Conservation (phyloP, 305 asterid genomes). For the Solanum hybrid region DNA sequence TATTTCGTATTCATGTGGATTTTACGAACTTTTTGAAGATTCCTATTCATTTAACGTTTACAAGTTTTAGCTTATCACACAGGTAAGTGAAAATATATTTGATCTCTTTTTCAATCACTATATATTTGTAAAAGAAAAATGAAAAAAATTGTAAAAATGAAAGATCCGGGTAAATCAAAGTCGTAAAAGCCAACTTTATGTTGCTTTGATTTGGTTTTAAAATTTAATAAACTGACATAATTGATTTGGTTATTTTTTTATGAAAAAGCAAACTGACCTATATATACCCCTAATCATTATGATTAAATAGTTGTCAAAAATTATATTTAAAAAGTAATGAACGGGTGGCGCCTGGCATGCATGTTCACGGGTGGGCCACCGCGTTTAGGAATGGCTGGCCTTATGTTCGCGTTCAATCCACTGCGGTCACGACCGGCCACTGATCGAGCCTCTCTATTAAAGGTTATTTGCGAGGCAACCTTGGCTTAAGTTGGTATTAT, state of each 20-base stretch:
- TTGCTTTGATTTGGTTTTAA: not conserved
- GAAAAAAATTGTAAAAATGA: not conserved
- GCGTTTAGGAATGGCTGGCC: not conserved
- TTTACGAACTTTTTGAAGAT: not conserved
- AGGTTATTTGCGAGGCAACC: not conserved
- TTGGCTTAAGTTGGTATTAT: not conserved
- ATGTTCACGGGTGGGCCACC: not conserved
- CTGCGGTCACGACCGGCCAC: not conserved
- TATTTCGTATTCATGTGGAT: not conserved
- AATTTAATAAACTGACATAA: not conserved
- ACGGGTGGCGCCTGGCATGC: not conserved
- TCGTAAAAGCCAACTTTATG: not conserved
- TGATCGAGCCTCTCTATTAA: not conserved
- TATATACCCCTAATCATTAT: not conserved
- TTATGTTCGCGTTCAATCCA: not conserved
- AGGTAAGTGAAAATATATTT: not conserved
- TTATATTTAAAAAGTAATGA: not conserved
- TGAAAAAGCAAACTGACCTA: not conserved
- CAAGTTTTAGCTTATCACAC: not conserved
- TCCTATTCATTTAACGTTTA: not conserved
- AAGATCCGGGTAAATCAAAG: not conserved
- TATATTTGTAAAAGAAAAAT: not conserved
- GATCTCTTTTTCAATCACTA: not conserved
- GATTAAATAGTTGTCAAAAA: not conserved
- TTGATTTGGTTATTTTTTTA: not conserved